Percentiles rank a stretch among this genome's conserved stretches.
These are phyloP conservation scores for Triticum timopheevii DNA, from an alignment of 176 grass and related monocot species.

Conservation along the genomic window DNA sequence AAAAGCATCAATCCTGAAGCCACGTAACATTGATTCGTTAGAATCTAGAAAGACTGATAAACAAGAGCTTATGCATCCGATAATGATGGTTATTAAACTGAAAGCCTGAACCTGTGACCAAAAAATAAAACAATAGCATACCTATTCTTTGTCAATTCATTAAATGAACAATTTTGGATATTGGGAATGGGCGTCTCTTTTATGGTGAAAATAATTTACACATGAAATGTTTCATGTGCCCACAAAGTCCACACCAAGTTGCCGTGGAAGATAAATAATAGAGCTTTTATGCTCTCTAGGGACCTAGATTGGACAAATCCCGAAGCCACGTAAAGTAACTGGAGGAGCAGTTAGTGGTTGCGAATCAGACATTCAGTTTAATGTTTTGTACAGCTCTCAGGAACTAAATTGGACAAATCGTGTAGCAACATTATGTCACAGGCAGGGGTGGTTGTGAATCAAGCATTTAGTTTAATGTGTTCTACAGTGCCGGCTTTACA, in stretches of 20 bases:
- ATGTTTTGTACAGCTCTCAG: neutral
- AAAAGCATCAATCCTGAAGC: neutral
- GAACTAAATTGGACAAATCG: neutral
- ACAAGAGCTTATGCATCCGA: conserved; percentile 1
- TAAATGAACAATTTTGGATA: neutral
- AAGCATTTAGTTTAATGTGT: neutral
- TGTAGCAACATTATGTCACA: neutral
- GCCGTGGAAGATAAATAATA: neutral
- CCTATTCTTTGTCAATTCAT: neutral
- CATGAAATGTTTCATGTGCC: neutral
- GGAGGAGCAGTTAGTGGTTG: neutral
- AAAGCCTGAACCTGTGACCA: neutral
- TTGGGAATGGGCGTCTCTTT: neutral
- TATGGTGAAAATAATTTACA: neutral
- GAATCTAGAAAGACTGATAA: neutral
- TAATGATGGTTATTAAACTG: neutral
- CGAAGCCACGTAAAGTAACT: neutral
- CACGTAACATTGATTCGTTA: neutral
- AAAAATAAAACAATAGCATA: neutral
- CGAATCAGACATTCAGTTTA: neutral
- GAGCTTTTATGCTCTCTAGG: neutral
- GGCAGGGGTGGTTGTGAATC: neutral
- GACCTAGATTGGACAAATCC: conserved; percentile 4
- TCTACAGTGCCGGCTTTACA: neutral
- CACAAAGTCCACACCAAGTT: neutral